Evolutionary conservation across 2,329 filamentous ascomycete genomes (phyloP).

Genomic region (Xylariaceae sp.): DNA sequence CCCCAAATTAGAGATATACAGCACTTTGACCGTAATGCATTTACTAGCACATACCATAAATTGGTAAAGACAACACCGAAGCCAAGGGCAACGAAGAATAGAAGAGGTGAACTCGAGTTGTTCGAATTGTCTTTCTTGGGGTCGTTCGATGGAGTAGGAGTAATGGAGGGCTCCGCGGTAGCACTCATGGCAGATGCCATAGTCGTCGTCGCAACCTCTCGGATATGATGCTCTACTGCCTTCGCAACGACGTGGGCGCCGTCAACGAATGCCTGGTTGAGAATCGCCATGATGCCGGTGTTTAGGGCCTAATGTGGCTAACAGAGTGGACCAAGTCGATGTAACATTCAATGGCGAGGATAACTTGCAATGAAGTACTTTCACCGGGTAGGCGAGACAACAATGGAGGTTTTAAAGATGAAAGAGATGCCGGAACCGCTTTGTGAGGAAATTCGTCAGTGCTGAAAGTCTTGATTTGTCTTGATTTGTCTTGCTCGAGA

Average conservation of each 20-base stretch:
- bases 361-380: background rate
- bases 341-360: background rate
- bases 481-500: background rate
- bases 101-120: slow-evolving; percentile 63
- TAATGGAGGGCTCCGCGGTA: slow-evolving; percentile 4
- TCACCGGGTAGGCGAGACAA: background rate
- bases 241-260: slow-evolving; percentile 36
- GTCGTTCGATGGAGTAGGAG: slow-evolving; percentile 18
- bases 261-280: slow-evolving; percentile 36
- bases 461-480: background rate
- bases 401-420: slow-evolving; percentile 2
- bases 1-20: slow-evolving; percentile 17
- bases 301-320: background rate
- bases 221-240: slow-evolving; percentile 29
- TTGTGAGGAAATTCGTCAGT: slow-evolving; percentile 6
- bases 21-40: background rate
- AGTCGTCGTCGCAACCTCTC: slow-evolving; percentile 17
- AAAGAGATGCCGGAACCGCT: background rate
- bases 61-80: slow-evolving; percentile 99
- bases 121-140: slow-evolving; percentile 30
- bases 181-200: slow-evolving; percentile 7
- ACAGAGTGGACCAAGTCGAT: slow-evolving; percentile 4
- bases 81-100: slow-evolving; percentile 92
- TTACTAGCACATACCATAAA: slow-evolving; percentile 68
- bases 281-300: slow-evolving; percentile 32